phyloP scores from a whole-genome alignment of 2,329 filamentous ascomycete species.

The Aspergillus luchuensis region DNA sequence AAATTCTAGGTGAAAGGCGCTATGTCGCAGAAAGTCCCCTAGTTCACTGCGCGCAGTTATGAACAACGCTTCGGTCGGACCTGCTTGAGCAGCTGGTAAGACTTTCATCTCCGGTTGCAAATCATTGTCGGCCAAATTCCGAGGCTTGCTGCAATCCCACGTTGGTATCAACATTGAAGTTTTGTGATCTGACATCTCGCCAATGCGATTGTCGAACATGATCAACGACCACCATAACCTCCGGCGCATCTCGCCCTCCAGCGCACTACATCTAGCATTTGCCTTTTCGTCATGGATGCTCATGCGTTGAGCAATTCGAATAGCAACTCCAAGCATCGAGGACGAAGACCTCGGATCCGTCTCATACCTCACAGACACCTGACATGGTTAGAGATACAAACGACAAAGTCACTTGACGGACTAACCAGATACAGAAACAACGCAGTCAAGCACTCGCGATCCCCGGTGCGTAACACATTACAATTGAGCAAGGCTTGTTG shows the following conservation, averaged over 20 bases:
- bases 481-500: constrained; percentile 51
- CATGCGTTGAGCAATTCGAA: constrained; percentile 68
- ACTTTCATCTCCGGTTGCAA: constrained; percentile 43
- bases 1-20: constrained; percentile 50
- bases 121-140: constrained; percentile 49
- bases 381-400: constrained; percentile 29
- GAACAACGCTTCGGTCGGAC: constrained; percentile 47
- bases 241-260: constrained; percentile 71
- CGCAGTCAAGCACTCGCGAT: constrained; percentile 54
- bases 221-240: constrained; percentile 74
- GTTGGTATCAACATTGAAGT: constrained; percentile 40
- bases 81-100: constrained; percentile 30
- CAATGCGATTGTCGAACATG: constrained; percentile 67
- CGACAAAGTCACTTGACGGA: constrained; percentile 1
- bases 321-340: constrained; percentile 64
- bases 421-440: constrained; percentile 58
- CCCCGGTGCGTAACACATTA: constrained; percentile 43
- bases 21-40: constrained; percentile 43
- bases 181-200: constrained; percentile 63
- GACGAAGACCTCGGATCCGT: constrained; percentile 62
- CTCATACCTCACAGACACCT: constrained; percentile 60
- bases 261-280: constrained; percentile 45
- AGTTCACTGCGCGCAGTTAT: constrained; percentile 48
- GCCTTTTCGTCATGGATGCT: constrained; percentile 67
- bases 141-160: constrained; percentile 48